Base-by-base conservation (phyloP, 176 grass and related monocot species). In the Calamus simplicifolius region DNA sequence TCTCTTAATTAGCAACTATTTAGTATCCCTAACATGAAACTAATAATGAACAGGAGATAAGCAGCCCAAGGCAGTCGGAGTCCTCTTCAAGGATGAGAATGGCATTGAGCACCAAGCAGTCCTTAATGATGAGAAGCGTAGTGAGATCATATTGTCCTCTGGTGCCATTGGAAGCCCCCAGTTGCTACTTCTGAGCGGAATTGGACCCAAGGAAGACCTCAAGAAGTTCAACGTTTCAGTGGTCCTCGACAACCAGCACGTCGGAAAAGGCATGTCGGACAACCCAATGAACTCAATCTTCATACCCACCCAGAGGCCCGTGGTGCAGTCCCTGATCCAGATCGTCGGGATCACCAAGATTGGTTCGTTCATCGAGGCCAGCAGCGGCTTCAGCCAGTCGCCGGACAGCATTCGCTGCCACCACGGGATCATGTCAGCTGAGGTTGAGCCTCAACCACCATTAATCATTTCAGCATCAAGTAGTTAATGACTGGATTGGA, bases 281-380 rank as follows among this genome's bases (percentile, higher is more conserved):
- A 95, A 95, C 21, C 89, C 89, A 21, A 88, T 95, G 77, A 95
- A 95, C 64, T 73, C 89, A 18, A 89, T 95, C 52, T 95, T 95
- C 71, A 79, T 95, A 71, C 89, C 89, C 31, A 89, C 89, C 5
- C 85, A 81, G 73, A 79, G 70, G 58, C 89, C 85, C 14, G 75
- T 85, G 26, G 56, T 25, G 16, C 89, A 95, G 54, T 95, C 89
- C 13, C 83, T 95, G 43, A 89, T 95, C 56, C 79, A 95, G 57
- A 95, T 81, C 48, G 89, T 95, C 16, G 85, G 89, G 52, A 95
- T 95, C 54, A 89, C 89, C 43, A 81, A 74, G 59, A 54, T 54
- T 1, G 81, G 81, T 65, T 63, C 77, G 63, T 95, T 95, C 62
- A 81, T 95, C 17, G 89, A 95, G 81, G 89, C 89, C 23, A 95